Conservation (phyloP, 2,329 filamentous ascomycete genomes). For the Nothophoma quercina region DNA sequence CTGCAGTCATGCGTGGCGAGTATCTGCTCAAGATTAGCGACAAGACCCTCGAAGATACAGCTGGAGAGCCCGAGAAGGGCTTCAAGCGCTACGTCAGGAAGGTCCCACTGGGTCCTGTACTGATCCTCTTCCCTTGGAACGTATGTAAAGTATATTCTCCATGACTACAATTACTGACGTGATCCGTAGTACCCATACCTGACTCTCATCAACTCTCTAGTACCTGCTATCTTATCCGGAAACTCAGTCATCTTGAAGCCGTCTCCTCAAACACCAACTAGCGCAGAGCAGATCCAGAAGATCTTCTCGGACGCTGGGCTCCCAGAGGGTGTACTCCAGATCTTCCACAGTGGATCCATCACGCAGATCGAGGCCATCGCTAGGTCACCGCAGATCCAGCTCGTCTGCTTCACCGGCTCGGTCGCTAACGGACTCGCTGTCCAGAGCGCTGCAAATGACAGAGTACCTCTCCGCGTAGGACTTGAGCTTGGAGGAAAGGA, state of each 20-base stretch:
- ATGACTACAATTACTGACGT: slow-evolving; percentile 26
- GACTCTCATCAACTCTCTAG: slow-evolving; percentile 88
- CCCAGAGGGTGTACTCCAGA: slow-evolving; percentile 84
- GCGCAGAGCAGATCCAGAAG: slow-evolving; percentile 81
- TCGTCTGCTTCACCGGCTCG: slow-evolving; percentile 93
- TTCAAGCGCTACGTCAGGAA: slow-evolving; percentile 92
- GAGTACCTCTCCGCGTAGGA: slow-evolving; percentile 80
- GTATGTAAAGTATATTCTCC: slow-evolving; percentile 62
- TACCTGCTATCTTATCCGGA: slow-evolving; percentile 88
- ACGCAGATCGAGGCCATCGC: slow-evolving; percentile 79
- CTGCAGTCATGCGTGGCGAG: slow-evolving; percentile 83
- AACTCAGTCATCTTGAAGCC: slow-evolving; percentile 95
- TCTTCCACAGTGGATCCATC: slow-evolving; percentile 87
- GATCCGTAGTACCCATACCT: slow-evolving; percentile 85
- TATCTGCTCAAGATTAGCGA: slow-evolving; percentile 86
- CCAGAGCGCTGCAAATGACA: slow-evolving; percentile 82
- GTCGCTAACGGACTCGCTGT: slow-evolving; percentile 87
- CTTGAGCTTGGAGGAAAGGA: slow-evolving; percentile 96
- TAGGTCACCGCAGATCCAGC: slow-evolving; percentile 75
- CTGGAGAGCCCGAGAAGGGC: slow-evolving; percentile 83
- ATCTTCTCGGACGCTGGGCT: slow-evolving; percentile 83
- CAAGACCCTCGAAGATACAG: slow-evolving; percentile 78
- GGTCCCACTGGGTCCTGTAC: slow-evolving; percentile 83
- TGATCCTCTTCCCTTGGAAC: slow-evolving; percentile 96
- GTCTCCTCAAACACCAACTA: slow-evolving; percentile 91